Evolutionary conservation across 2,329 filamentous ascomycete species (phyloP), one percentile per base, ranked within the genome.

Genomic region (Penicillium oxalicum): DNA sequence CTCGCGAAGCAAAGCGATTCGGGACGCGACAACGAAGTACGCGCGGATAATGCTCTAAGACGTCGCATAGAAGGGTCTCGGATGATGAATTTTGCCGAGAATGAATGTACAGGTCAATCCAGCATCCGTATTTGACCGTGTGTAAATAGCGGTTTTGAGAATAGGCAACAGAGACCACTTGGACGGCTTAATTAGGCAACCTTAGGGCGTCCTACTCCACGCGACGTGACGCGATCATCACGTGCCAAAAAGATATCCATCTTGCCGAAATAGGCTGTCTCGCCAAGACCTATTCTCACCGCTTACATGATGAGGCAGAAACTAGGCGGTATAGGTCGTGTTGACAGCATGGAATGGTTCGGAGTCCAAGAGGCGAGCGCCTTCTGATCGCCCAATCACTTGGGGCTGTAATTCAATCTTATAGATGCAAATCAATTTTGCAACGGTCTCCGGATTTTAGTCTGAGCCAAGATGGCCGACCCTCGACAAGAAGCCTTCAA

Each of bases 401-500:
- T 18, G 18, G 18, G 18, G 18, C 18, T 18, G 18, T 18, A 18
- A 18, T 18, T 18, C 18, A 18, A 18, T 18, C 18, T 18, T 18
- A 18, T 18, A 18, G 18, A 18, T 18, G 18, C 18, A 18, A 18
- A 18, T 2, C 18, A 18, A 18, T 18, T 18, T 18, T 18, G 18
- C 18, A 18, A 18, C 18, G 18, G 18, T 18, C 18, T 18, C 18
- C 18, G 18, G 18, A 18, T 18, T 18, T 18, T 18, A 18, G 18
- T 13, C 25, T 24, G 24, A 26, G 27, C 33, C 40, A 41, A 41
- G 50, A 72, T 72, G 70, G 68, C 69, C 49, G 59, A 56, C 45
- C 59, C 60, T 44, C 61, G 67, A 39, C 70, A 74, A 49, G 63
- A 71, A 60, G 62, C 67, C 29, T 74, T 74, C 53, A 64, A 62